Evolutionary conservation across 176 grass and related monocot genomes (phyloP).

Genomic region (Pharus latifolius): DNA sequence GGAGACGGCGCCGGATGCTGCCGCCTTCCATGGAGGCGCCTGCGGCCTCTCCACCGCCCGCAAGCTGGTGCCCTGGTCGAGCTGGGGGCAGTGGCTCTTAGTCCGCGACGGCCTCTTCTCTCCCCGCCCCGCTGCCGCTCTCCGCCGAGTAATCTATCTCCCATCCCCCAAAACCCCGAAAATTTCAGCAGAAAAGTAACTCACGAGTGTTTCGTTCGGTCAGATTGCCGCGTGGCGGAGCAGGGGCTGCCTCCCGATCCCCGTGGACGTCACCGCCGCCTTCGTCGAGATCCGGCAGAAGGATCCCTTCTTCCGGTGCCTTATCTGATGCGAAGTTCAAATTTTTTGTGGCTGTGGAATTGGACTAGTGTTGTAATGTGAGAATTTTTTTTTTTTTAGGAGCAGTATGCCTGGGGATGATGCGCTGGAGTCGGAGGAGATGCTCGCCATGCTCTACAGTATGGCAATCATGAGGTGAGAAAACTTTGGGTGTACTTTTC

Average conservation of each 20-base stretch:
- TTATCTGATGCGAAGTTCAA: background rate
- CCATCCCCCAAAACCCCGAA: background rate
- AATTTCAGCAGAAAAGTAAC: background rate
- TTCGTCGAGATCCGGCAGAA: conserved; percentile 72
- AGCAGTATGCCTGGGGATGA: conserved; percentile 18
- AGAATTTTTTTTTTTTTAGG: conserved; percentile 20
- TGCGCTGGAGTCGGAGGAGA: conserved; percentile 52
- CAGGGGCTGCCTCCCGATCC: conserved; percentile 59
- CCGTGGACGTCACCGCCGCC: conserved; percentile 69
- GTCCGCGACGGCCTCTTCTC: conserved; percentile 76
- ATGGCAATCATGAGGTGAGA: conserved; percentile 75
- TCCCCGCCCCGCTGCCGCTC: conserved; percentile 37
- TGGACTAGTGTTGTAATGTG: background rate
- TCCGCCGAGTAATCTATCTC: conserved; percentile 37
- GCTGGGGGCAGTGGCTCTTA: conserved; percentile 77
- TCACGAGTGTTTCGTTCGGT: background rate
- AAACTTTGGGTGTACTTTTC: background rate
- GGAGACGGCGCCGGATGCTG: conserved; percentile 13
- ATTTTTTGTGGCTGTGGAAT: background rate
- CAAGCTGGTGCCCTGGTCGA: conserved; percentile 92
- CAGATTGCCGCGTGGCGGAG: conserved; percentile 84
- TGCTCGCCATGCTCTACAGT: conserved; percentile 81
- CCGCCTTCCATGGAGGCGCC: background rate
- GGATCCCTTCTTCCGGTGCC: conserved; percentile 73
- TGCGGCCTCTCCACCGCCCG: conserved; percentile 37